Evolutionary conservation across 306 rosid genomes (phyloP), one percentile per base, ranked within the genome.

Genomic region (Glycine soja): DNA sequence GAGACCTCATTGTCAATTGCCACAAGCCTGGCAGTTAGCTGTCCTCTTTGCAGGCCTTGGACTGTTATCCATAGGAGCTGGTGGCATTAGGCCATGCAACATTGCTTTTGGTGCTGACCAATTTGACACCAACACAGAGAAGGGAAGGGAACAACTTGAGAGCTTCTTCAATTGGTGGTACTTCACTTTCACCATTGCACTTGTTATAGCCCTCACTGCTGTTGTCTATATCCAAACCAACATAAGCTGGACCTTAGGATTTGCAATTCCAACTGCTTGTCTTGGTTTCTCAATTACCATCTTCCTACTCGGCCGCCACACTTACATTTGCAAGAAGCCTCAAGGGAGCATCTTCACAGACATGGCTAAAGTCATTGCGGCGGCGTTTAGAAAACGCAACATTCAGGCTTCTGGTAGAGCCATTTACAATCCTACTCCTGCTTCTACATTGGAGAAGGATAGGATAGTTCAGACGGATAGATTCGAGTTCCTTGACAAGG

Each of bases 151-250:
- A 15, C 94, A 90, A 79, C 72, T 94, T 1, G 88, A 88, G 82
- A 90, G 97, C 79, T 94, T 94, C 85, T 94, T 90, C 86, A 91
- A 92, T 47, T 91, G 97, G 97, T 92, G 98, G 98, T 94, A 94
- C 82, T 88, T 94, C 85, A 70, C 88, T 50, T 91, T 94, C 75
- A 91, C 92, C 45, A n/a, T 88, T 65, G 92, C 97, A 30, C 89
- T 92, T 4, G 56, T 91, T 50, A 19, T 92, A 16, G 95, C 93
- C 19, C 94, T 94, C 82, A 88, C 91, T 4, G 86, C 18, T 10
- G 94, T 92, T 45, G 91, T 94, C 81, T 94, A 92, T 32, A 11
- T 94, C 52, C 98, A 94, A 69, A 94, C 97, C 0, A 90, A 88
- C 61, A 34, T 94, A n/a, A 92, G 91, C 45, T 94, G 98, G 98